These are phyloP conservation scores for Drechslera avenae DNA, from an alignment of 2,329 filamentous ascomycete species.

Conservation along the genomic window DNA sequence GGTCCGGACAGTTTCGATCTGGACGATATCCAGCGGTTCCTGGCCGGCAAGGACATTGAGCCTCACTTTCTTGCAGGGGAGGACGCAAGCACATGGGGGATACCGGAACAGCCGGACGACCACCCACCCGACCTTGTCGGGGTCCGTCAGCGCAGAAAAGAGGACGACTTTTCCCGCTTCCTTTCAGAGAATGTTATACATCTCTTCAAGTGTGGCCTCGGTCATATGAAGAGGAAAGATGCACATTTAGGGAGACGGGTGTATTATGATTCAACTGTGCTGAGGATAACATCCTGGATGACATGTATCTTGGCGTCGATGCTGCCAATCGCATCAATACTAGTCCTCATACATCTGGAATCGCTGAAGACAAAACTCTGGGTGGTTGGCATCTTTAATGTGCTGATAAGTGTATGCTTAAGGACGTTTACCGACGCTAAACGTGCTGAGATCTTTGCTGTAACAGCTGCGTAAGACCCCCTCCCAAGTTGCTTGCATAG, in stretches of 20 bases:
- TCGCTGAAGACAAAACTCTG: conserved; percentile 17
- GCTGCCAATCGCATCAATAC: conserved; percentile 29
- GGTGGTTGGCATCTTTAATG: conserved; percentile 30
- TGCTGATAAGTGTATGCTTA: conserved; percentile 28
- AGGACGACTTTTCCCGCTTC: conserved; percentile 16
- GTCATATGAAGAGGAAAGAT: background rate
- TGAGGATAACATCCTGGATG: conserved; percentile 21
- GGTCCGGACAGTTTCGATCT: conserved; percentile 10
- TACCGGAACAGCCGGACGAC: background rate
- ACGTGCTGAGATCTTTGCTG: conserved; percentile 31
- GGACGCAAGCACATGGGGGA: background rate
- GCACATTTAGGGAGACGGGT: background rate
- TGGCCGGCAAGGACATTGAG: background rate
- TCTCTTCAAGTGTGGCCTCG: conserved; percentile 10
- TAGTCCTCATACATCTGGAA: conserved; percentile 17
- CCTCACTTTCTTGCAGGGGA: background rate
- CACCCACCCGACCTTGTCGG: conserved; percentile 5
- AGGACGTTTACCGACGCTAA: conserved; percentile 27
- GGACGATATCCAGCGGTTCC: conserved; percentile 10
- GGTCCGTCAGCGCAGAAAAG: conserved; percentile 4
- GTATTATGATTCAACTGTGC: background rate
- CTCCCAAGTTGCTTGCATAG: too few relatives aligned
- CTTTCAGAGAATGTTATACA: conserved; percentile 12
- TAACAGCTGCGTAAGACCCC: conserved; percentile 32
- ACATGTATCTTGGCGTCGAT: conserved; percentile 27